A percentile compares a stretch with the other conserved stretches of the same genome.
These are phyloP conservation scores for Digitaria exilis DNA, from an alignment of 202 grass and related monocot species.

Conservation along the genomic window DNA sequence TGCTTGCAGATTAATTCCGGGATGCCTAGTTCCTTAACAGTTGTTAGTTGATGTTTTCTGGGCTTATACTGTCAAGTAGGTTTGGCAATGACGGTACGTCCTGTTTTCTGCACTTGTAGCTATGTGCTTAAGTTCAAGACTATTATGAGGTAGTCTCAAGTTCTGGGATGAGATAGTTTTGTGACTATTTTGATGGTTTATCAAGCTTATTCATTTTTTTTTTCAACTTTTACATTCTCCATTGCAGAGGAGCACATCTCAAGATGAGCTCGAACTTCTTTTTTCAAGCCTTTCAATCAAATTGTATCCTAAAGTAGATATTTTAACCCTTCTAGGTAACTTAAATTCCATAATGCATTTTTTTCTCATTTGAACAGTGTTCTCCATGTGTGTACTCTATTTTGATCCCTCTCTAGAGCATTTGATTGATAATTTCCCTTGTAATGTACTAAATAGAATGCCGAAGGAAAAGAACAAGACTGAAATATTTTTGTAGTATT, in stretches of 20 bases:
- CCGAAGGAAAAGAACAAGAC: too few relatives aligned
- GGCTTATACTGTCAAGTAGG: neutral
- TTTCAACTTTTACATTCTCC: constrained; percentile 2
- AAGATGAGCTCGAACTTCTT: constrained; percentile 85
- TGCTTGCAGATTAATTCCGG: neutral
- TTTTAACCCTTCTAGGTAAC: constrained; percentile 42
- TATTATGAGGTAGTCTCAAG: neutral
- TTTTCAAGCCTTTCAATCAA: constrained; percentile 80
- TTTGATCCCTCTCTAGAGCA: neutral
- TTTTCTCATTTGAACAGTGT: neutral
- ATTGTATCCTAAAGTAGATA: neutral
- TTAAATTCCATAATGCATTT: neutral
- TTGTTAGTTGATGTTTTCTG: neutral
- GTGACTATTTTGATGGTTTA: neutral
- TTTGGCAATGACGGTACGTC: neutral
- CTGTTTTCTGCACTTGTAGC: neutral
- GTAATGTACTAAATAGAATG: too few relatives aligned
- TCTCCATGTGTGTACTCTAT: neutral
- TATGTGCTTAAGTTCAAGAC: neutral
- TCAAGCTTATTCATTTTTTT: neutral
- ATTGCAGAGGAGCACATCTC: constrained; percentile 55
- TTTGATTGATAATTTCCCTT: too few relatives aligned
- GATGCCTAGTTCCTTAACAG: neutral
- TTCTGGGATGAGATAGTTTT: neutral
- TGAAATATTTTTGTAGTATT: too few relatives aligned